These are phyloP conservation scores for Jamesozyma rosinii DNA, from an alignment of 805 yeast species.

Conservation along the genomic window DNA sequence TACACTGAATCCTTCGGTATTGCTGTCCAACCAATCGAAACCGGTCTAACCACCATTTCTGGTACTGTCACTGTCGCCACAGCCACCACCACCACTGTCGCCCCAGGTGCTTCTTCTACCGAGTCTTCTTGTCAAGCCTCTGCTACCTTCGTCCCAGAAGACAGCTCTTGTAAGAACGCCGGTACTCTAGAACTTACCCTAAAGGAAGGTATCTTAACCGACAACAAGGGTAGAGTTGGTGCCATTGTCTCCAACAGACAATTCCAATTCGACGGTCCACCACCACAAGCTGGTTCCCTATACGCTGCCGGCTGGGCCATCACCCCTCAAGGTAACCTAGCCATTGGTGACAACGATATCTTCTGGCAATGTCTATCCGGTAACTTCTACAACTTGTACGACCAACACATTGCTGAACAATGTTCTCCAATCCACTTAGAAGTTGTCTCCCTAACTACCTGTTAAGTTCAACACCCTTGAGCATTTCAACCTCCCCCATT, in stretches of 20 bases:
- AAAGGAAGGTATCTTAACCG: slow-evolving; percentile 42
- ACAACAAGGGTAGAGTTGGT: slow-evolving; percentile 53
- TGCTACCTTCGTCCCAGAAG: slow-evolving; percentile 18
- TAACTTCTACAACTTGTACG: slow-evolving; percentile 58
- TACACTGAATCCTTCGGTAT: slow-evolving; percentile 56
- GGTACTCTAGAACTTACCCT: slow-evolving; percentile 45
- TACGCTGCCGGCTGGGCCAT: slow-evolving; percentile 58
- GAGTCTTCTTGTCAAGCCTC: slow-evolving; percentile 24
- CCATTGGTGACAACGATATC: slow-evolving; percentile 45
- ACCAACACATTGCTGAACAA: slow-evolving; percentile 43
- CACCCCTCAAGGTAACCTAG: slow-evolving; percentile 46
- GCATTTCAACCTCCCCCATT: too few species aligned
- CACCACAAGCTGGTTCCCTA: slow-evolving; percentile 64
- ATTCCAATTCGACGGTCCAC: slow-evolving; percentile 71
- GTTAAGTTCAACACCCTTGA: slow-evolving; percentile 36
- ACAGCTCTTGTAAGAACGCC: slow-evolving; percentile 22
- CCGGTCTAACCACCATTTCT: slow-evolving; percentile 32
- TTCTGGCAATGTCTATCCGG: slow-evolving; percentile 63
- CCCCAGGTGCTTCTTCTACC: slow-evolving; percentile 31
- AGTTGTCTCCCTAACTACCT: slow-evolving; percentile 41
- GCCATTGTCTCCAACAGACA: slow-evolving; percentile 67
- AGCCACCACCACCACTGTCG: slow-evolving; percentile 45
- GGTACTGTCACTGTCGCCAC: slow-evolving; percentile 46
- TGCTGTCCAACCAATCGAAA: slow-evolving; percentile 45
- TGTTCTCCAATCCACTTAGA: slow-evolving; percentile 47